Conservation (phyloP, 1,284 basidiomycete species). For the Tranzscheliella williamsii region DNA sequence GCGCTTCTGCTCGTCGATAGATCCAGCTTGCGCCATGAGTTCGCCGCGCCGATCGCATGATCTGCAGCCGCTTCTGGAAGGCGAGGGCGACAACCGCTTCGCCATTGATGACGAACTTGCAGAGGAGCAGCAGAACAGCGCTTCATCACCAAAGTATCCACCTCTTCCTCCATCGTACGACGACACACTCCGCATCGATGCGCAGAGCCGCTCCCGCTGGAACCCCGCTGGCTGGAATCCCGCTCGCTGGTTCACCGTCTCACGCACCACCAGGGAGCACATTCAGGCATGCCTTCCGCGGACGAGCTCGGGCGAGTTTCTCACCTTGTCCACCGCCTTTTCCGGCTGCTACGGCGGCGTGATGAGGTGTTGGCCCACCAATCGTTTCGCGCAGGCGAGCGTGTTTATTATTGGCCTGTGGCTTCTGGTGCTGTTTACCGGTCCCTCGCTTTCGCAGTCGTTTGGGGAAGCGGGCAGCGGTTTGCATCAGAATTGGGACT, state of each 20-base stretch:
- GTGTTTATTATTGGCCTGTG: slow-evolving; percentile 46
- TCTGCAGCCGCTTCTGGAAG: slow-evolving; percentile 27
- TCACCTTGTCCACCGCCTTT: slow-evolving; percentile 25
- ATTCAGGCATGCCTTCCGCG: slow-evolving; percentile 36
- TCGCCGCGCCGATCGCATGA: slow-evolving; percentile 15
- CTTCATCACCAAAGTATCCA: slow-evolving; percentile 38
- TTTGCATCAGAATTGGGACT: slow-evolving; percentile 38
- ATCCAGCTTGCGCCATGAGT: no score
- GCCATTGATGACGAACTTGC: slow-evolving; percentile 44
- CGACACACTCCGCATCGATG: slow-evolving; percentile 33
- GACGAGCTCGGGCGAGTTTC: slow-evolving; percentile 22
- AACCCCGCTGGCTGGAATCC: slow-evolving; percentile 25
- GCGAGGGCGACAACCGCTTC: slow-evolving; percentile 36
- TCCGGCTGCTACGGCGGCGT: slow-evolving; percentile 14
- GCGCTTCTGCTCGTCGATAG: no score
- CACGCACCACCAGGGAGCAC: slow-evolving; percentile 33
- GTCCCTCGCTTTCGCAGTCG: slow-evolving; percentile 13
- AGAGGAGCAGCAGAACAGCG: slow-evolving; percentile 9
- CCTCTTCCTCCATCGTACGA: slow-evolving; percentile 47
- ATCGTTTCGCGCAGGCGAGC: slow-evolving; percentile 46
- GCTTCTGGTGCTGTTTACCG: slow-evolving; percentile 46
- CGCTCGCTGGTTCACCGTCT: slow-evolving; percentile 35
- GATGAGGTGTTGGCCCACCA: slow-evolving; percentile 44
- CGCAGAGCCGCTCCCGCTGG: slow-evolving; percentile 14
- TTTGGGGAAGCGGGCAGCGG: slow-evolving; percentile 7